These are phyloP conservation scores for Populus hybrid DNA, from an alignment of 441 rosid species.

Conservation along the genomic window DNA sequence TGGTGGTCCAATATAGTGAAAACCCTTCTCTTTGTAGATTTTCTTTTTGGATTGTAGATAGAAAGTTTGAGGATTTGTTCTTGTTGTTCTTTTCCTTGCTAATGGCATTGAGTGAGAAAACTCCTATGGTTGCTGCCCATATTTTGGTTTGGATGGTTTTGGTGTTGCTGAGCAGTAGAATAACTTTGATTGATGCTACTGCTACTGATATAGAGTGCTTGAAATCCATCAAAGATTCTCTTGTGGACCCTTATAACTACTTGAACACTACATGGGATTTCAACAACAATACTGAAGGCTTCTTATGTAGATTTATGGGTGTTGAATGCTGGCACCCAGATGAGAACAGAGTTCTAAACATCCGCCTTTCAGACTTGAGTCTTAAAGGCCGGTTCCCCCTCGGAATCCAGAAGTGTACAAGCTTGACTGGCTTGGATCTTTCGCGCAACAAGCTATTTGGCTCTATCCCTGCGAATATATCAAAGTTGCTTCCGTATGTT, in stretches of 20 bases:
- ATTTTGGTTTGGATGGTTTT: too few relatives aligned
- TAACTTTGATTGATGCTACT: not conserved
- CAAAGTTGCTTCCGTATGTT: not conserved
- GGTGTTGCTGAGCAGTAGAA: too few relatives aligned
- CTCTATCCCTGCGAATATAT: slow-evolving; percentile 27
- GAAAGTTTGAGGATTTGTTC: too few relatives aligned
- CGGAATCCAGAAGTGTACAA: slow-evolving; percentile 34
- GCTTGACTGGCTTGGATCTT: slow-evolving; percentile 27
- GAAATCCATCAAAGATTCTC: slow-evolving; percentile 11
- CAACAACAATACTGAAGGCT: slow-evolving; percentile 49
- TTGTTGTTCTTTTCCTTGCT: too few relatives aligned
- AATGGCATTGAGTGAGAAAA: too few relatives aligned
- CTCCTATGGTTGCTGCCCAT: too few relatives aligned
- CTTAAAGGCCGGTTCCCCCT: slow-evolving; percentile 67
- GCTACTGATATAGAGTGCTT: slow-evolving; percentile 13
- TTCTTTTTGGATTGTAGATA: too few relatives aligned
- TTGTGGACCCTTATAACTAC: slow-evolving; percentile 33
- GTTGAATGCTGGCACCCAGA: slow-evolving; percentile 85
- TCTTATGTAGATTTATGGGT: slow-evolving; percentile 62
- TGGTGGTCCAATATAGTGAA: too few relatives aligned
- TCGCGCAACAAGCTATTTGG: slow-evolving; percentile 33
- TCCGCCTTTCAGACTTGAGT: slow-evolving; percentile 56
- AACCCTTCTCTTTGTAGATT: too few relatives aligned
- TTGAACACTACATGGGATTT: slow-evolving; percentile 56
- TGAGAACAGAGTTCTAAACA: slow-evolving; percentile 65